Evolutionary conservation across 176 grass and related monocot genomes (phyloP).

Genomic region (Tillandsia fasciculata): DNA sequence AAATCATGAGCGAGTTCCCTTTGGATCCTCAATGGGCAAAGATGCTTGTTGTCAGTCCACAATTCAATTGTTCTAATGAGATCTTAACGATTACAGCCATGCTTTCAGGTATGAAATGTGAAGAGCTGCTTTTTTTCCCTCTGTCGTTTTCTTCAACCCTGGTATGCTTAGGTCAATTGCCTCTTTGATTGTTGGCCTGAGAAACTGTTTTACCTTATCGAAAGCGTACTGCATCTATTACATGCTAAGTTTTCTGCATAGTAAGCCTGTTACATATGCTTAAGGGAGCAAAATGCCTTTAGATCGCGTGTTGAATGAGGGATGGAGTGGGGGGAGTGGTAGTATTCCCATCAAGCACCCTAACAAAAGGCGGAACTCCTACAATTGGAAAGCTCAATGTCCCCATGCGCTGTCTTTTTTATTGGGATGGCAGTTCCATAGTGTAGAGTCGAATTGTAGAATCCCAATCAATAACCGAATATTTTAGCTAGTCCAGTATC

Average conservation of each 20-base stretch:
- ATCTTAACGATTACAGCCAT: conserved; percentile 92
- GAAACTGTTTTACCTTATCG: neutral
- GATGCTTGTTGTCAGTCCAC: conserved; percentile 92
- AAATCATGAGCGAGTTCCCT: conserved; percentile 93
- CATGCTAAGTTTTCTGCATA: neutral
- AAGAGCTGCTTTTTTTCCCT: conserved; percentile 7
- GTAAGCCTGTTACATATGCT: neutral
- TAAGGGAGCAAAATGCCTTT: neutral
- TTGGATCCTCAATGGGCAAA: conserved; percentile 95
- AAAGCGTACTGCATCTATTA: neutral
- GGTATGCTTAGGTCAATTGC: neutral
- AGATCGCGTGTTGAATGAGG: too few species aligned
- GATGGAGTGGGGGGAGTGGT: too few species aligned
- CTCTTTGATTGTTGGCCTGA: neutral
- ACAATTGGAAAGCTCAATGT: too few species aligned
- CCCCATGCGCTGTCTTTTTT: too few species aligned
- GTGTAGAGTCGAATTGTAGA: too few species aligned
- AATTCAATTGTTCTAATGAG: conserved; percentile 98
- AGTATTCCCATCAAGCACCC: too few species aligned
- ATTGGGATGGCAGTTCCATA: too few species aligned
- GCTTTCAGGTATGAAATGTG: conserved; percentile 63
- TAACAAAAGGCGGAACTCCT: too few species aligned
- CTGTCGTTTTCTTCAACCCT: neutral
- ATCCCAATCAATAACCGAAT: too few species aligned
- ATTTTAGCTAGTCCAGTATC: too few species aligned